Percentiles rank a stretch among this genome's conserved stretches.
Evolutionary conservation across 2,329 filamentous ascomycete species (phyloP).

Genomic region (Coccinonectria pachysandricola): DNA sequence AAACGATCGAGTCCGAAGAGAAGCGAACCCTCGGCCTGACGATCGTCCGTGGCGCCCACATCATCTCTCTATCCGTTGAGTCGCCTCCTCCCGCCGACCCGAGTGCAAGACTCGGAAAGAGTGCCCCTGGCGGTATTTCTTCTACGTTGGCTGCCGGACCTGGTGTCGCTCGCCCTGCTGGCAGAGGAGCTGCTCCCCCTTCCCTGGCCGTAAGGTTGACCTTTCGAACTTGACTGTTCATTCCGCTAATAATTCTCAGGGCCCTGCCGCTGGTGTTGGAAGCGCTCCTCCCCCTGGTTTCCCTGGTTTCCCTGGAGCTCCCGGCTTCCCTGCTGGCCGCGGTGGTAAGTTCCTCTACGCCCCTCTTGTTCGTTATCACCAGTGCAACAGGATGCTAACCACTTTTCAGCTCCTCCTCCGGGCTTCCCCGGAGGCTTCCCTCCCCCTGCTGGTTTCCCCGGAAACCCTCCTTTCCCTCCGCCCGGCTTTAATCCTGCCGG

Average conservation of each 20-base stretch:
- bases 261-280: slow-evolving; percentile 81
- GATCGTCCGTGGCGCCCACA: slow-evolving; percentile 88
- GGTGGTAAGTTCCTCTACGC: slow-evolving; percentile 38
- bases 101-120: slow-evolving; percentile 75
- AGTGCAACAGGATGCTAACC: too few species aligned
- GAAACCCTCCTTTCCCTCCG: slow-evolving; percentile 34
- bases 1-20: slow-evolving; percentile 81
- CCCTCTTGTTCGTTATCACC: too few species aligned
- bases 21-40: slow-evolving; percentile 94
- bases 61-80: slow-evolving; percentile 90
- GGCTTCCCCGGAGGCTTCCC: slow-evolving; percentile 30
- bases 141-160: slow-evolving; percentile 71
- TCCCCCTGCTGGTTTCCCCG: slow-evolving; percentile 38
- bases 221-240: too few species aligned
- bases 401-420: slow-evolving; percentile 35
- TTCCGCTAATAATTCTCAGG: too few species aligned
- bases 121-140: slow-evolving; percentile 55
- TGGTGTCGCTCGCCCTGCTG: slow-evolving; percentile 83
- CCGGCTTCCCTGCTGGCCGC: slow-evolving; percentile 35
- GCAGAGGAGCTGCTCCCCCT: slow-evolving; percentile 62
- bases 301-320: slow-evolving; percentile 42
- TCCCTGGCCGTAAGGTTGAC: slow-evolving; percentile 62
- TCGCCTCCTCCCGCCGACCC: slow-evolving; percentile 92
- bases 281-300: slow-evolving; percentile 53
- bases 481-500: slow-evolving; percentile 41